Conservation (phyloP, 305 asterid genomes). For the Solanum hybrid region DNA sequence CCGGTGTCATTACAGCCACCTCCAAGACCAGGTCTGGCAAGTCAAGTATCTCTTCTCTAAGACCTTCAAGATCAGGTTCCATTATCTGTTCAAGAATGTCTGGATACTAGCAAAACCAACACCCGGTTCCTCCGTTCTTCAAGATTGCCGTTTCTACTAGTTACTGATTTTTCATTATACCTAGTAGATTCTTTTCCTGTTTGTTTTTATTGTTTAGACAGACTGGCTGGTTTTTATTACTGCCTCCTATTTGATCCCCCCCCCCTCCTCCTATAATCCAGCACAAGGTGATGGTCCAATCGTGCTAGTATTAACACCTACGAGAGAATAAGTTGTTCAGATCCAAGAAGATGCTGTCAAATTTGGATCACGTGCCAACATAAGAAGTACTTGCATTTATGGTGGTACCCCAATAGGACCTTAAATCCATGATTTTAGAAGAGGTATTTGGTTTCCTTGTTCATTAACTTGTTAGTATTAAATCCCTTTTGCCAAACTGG, state of each 20-base stretch:
- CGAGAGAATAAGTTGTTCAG: constrained; percentile 87
- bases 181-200: neutral
- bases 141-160: neutral
- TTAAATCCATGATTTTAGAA: constrained; percentile 74
- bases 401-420: constrained; percentile 95
- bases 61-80: neutral
- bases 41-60: neutral
- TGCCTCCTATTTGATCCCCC: neutral
- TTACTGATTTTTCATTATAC: neutral
- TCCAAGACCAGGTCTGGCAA: neutral
- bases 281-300: constrained; percentile 81
- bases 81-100: neutral
- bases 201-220: neutral
- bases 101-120: neutral
- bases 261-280: constrained; percentile 8
- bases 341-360: constrained; percentile 75
- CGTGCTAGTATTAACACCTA: constrained; percentile 74
- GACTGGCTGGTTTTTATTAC: neutral
- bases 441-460: constrained; percentile 31
- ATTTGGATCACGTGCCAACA: constrained; percentile 56
- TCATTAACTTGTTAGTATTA: neutral
- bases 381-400: constrained; percentile 73
- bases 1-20: neutral
- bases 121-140: neutral
- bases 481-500: neutral